Evolutionary conservation across 2,329 filamentous ascomycete genomes (phyloP), one percentile per base, ranked within the genome.

Genomic region (Fusarium newnesense): DNA sequence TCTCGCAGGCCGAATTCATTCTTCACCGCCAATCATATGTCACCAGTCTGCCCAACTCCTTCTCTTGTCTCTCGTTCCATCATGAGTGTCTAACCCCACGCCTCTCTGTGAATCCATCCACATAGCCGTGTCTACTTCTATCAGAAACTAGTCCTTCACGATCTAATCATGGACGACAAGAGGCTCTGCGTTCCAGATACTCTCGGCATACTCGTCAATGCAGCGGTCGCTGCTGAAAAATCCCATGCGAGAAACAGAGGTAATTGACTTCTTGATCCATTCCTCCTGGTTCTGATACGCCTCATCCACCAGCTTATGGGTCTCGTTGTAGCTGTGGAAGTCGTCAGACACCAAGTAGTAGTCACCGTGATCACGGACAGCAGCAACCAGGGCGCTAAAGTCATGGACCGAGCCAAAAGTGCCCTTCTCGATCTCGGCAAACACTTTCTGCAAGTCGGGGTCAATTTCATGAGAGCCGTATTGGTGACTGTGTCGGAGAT

Each of bases 301-400:
- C 84, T 96, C 92, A 79, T 99, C 96, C 37, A 99, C 95, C 62
- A 98, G 88, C 65, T 90, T 88, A 73, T 99, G 96, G 12, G 96
- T 97, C 83, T 96, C 91, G 77, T 97, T 87, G 85, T 99, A 99
- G 80, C 93, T 96, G 84, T 94, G 91, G 88, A 99, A 99, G 83
- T 99, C 96, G 80, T 99, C 96, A 43, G 94, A 97, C 53, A 98
- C 95, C 36, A 99, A 90, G 83, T 99, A 99, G 86, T 97, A 98
- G 82, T 99, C 96, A 43, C 96, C 95, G 75, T 98, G 96, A 69
- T 97, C 93, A 72, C 93, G 91, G 73, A 99, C 95, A 15, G 94
- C 93, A 73, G 92, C 90, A 74, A 97, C 89, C 73, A 99, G 88
- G 36, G 94, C 93, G n/a, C 89, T 87, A 83, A 98, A 99, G 78